Conservation (phyloP, 352 stramenopile species). For the Pythium apleroticum region DNA sequence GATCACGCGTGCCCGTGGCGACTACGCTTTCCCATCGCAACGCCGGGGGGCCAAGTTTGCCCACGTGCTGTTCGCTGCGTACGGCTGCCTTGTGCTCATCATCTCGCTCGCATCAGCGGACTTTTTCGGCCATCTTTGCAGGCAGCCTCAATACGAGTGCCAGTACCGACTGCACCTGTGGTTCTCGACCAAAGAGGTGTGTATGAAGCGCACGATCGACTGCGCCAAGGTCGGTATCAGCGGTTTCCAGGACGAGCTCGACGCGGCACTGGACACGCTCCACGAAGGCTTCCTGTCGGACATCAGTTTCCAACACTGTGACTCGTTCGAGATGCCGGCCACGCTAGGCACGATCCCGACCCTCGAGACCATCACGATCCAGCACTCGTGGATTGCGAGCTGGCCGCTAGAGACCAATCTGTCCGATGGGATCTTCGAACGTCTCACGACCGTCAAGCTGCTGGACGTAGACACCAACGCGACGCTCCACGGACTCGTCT, state of each 20-base stretch:
- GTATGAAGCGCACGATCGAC: slow-evolving; percentile 8
- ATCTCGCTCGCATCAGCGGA: slow-evolving; percentile 9
- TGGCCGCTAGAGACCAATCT: neutral
- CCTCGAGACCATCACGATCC: slow-evolving; percentile 5
- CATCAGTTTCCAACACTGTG: slow-evolving; percentile 1
- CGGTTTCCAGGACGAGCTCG: neutral
- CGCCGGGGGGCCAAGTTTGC: neutral
- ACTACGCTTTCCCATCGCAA: too few species aligned
- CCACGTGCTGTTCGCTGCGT: slow-evolving; percentile 4
- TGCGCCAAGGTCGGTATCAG: slow-evolving; percentile 1
- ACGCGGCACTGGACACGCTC: neutral
- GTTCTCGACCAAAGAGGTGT: slow-evolving; percentile 20
- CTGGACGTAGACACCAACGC: slow-evolving; percentile 1
- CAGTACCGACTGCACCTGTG: slow-evolving; percentile 10
- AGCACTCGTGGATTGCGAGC: slow-evolving; percentile 4
- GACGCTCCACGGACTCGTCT: slow-evolving; percentile 6
- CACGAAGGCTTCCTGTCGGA: slow-evolving; percentile 2
- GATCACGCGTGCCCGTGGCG: neutral
- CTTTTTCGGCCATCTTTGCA: neutral
- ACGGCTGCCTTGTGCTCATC: neutral
- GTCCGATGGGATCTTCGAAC: neutral
- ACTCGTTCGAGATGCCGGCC: slow-evolving; percentile 1
- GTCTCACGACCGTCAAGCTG: slow-evolving; percentile 17
- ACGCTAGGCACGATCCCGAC: neutral
- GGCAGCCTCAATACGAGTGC: slow-evolving; percentile 1